Evolutionary conservation across 176 grass and related monocot genomes (phyloP), one percentile per base, ranked within the genome.

Genomic region (Juncus inflexus): DNA sequence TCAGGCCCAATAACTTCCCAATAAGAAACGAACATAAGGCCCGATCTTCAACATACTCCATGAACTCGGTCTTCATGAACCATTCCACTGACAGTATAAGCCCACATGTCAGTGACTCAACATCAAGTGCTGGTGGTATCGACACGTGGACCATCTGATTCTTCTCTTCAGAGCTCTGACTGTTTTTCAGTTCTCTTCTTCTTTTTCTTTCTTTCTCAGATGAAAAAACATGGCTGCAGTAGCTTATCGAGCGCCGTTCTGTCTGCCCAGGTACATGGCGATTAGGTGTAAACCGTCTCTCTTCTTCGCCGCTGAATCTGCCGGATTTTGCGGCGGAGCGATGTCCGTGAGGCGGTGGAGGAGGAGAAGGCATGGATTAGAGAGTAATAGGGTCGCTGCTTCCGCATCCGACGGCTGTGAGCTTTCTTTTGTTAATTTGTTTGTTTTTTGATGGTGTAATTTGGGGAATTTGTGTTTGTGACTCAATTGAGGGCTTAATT

Each of bases 141-240:
- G 5, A 54, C 42, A 62, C 59, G 37, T 64, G 72, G 4, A 5
- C 12, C 62, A 10, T 9, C 62, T 49, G 19, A 28, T 28, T 28
- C 19, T 28, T 28, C 19, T 28, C 19, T 1, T 28, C 19, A 1
- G 19, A 28, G 19, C 9, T 35, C 43, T 74, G 42, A 4, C 9
- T 50, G 19, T 58, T 10, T 67, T 49, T 50, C 14, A 3, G 12
- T 47, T 35, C 12, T 50, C 38, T 12, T 38, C 15, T 47, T 66
- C 45, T 9, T 12, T 38, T 47, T 39, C 63, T 12, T 15, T 63
- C 70, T 39, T 60, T 28, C 60, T 55, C 57, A 8, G 39, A 37
- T 57, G 1, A 39, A 37, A 6, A 52, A 40, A 75, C 72, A 75
- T 66, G 65, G 41, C 74, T 35, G 58, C 56, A 41, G 19, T 52